A percentile compares a stretch with the other conserved stretches of the same genome.
These are phyloP conservation scores for Nematodospora anomalae DNA, from an alignment of 1,139 yeast genomes.

Conservation along the genomic window DNA sequence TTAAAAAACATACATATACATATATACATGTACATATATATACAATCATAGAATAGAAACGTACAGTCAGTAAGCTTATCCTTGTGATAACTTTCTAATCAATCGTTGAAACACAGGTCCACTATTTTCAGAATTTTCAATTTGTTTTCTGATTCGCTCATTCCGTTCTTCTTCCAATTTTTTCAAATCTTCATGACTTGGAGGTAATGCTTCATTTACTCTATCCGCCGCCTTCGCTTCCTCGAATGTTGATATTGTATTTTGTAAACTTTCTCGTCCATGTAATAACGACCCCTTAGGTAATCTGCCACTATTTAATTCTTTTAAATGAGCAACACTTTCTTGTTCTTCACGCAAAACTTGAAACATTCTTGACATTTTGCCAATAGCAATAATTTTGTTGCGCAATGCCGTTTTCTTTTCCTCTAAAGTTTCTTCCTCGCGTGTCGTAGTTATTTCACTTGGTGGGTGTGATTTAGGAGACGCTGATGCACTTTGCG, in stretches of 20 bases:
- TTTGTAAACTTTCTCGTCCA: slow-evolving; percentile 78
- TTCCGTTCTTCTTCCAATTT: slow-evolving; percentile 47
- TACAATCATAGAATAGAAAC: no score
- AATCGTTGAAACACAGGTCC: slow-evolving; percentile 19
- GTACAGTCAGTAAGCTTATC: no score
- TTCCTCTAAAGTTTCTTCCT: slow-evolving; percentile 33
- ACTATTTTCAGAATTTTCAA: slow-evolving; percentile 36
- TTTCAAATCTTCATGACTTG: slow-evolving; percentile 60
- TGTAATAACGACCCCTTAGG: slow-evolving; percentile 88
- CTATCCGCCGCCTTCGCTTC: slow-evolving; percentile 83
- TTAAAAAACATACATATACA: no score
- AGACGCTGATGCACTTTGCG: slow-evolving; percentile 4
- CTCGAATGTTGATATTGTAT: slow-evolving; percentile 72
- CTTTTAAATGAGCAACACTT: slow-evolving; percentile 77
- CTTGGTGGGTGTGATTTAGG: slow-evolving; percentile 16
- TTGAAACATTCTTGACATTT: slow-evolving; percentile 91
- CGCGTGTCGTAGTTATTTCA: slow-evolving; percentile 9
- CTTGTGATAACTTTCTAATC: slow-evolving; percentile 41
- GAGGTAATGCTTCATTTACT: slow-evolving; percentile 87
- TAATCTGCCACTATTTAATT: slow-evolving; percentile 60
- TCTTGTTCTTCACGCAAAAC: slow-evolving; percentile 89
- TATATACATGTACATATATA: no score
- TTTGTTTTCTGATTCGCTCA: slow-evolving; percentile 40
- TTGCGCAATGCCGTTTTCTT: slow-evolving; percentile 70
- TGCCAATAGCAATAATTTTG: slow-evolving; percentile 91